Conservation (phyloP, 768 basidiomycete species). For the Lactarius trivialis region DNA sequence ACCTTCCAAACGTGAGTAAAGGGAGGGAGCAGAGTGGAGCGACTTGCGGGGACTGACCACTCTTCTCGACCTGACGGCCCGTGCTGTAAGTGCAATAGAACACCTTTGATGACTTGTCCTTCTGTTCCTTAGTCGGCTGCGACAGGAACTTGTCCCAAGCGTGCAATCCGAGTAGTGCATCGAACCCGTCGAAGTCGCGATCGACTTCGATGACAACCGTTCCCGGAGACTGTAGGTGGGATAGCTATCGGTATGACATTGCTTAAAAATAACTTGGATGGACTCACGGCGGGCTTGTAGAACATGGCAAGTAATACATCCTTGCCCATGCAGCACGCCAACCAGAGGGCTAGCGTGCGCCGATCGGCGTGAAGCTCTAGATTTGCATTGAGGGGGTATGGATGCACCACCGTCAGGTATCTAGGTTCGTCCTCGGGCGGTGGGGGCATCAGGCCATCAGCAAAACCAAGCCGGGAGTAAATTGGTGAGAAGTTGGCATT, state of each 20-base stretch:
- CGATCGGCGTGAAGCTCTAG: conserved; percentile 36
- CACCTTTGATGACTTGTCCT: conserved; percentile 28
- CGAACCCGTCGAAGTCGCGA: conserved; percentile 29
- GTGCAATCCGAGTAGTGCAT: conserved; percentile 37
- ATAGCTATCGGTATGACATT: neutral
- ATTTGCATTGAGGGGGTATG: conserved; percentile 38
- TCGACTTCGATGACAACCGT: conserved; percentile 41
- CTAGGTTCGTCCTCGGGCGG: conserved; percentile 39
- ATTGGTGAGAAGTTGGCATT: too few species aligned
- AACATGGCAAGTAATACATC: conserved; percentile 31
- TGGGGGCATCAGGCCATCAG: conserved; percentile 41
- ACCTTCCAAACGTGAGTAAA: conserved; percentile 26
- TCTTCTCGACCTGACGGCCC: conserved; percentile 39
- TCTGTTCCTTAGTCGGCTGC: conserved; percentile 30
- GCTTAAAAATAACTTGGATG: neutral
- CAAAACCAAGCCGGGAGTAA: too few species aligned
- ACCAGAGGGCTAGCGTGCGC: conserved; percentile 37
- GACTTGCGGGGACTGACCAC: conserved; percentile 31
- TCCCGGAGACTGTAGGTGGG: conserved; percentile 33
- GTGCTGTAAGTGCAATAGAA: conserved; percentile 37
- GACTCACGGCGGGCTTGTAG: conserved; percentile 40
- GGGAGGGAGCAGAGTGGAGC: neutral
- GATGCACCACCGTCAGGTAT: conserved; percentile 39
- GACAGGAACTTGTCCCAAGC: conserved; percentile 38
- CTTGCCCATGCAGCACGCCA: conserved; percentile 36